Conservation (phyloP, 2,329 filamentous ascomycete species). For the Ophiocordyceps camponoti-floridani region DNA sequence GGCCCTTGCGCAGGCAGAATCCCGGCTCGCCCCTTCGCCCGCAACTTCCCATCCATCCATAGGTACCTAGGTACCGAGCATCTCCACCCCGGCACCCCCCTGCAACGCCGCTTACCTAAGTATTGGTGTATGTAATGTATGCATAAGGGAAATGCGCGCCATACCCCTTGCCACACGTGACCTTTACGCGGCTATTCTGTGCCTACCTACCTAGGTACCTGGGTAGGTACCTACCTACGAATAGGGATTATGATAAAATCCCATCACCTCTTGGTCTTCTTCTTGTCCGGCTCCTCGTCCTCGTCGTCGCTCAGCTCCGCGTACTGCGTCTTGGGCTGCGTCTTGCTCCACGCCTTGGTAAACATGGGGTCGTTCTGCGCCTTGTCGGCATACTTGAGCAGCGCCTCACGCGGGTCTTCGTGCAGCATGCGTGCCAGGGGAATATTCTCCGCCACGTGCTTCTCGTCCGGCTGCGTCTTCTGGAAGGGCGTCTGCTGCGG, state of each 20-base stretch:
- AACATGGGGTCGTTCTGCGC: conserved; percentile 88
- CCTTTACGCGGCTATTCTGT: neutral
- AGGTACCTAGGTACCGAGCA: no score
- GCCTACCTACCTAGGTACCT: neutral
- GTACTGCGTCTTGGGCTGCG: conserved; percentile 84
- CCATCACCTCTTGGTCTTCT: conserved; percentile 34
- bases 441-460: conserved; percentile 75
- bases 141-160: no score
- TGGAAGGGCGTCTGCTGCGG: conserved; percentile 77
- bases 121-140: no score
- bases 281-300: conserved; percentile 50
- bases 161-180: neutral
- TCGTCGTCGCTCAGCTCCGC: conserved; percentile 80
- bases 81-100: neutral
- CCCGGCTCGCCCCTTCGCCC: conserved; percentile 1
- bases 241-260: neutral
- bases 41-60: no score
- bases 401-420: conserved; percentile 84
- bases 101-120: neutral
- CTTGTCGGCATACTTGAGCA: conserved; percentile 88
- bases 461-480: conserved; percentile 76
- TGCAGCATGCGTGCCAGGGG: conserved; percentile 85
- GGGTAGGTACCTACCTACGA: neutral
- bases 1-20: conserved; percentile 12
- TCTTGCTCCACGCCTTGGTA: conserved; percentile 82